Evolutionary conservation across 352 stramenopile species (phyloP), one percentile per base, ranked within the genome.

Genomic region (Globisporangium radiosum): DNA sequence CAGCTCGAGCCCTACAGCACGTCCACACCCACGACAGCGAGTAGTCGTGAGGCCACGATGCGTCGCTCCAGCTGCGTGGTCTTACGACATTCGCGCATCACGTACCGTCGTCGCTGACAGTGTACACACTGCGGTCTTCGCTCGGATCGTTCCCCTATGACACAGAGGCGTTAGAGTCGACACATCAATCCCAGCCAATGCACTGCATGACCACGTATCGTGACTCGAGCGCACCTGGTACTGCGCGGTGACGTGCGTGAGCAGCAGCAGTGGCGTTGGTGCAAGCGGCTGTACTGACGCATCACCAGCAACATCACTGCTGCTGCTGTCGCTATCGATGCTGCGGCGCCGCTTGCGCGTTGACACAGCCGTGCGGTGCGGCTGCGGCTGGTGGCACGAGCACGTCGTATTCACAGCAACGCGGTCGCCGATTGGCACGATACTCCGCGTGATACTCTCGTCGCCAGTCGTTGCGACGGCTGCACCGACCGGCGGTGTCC

Each of bases 101-200:
- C 76, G 66, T 33, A 33, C 25, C 25, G 5, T 53, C 65, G 19
- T 57, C 50, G 48, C 79, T 84, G 25, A 67, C 55, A 15, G 75
- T 69, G 45, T 86, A 87, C 17, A 86, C 52, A 54, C 80, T 87
- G 38, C 80, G 70, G 54, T 90, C 80, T 71, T 90, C 80, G 5
- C 77, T 76, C n/a, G 79, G 79, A 13, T 68, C 64, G 50, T 90
- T 90, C 0, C 75, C 79, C 72, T 84, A 17, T 8, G 8, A 8
- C n/a, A 8, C 13, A 5, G 11, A 42, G 49, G 13, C 6, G 4
- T 14, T 8, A 51, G 15, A 52, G 47, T 38, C n/a, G 47, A 13
- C 17, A 4, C 6, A 7, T 17, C 47, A 17, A 17, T 33, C 37
- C 47, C 25, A 39, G 25, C 48, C 3, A 6, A 5, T 5, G 5